Evolutionary conservation across 164 flowering plant genomes (phyloP).

Genomic region (Vitis vinifera): ASM3070453v1 NC_081811.1:3660001-3660500

Average conservation of each 20-base stretch:
- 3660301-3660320: constrained; percentile 68
- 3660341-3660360: constrained; percentile 59
- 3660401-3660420: neutral
- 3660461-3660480: neutral
- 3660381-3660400: neutral
- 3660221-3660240: constrained; percentile 24
- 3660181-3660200: constrained; percentile 1
- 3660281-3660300: constrained; percentile 58
- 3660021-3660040: too few species aligned
- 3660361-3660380: neutral
- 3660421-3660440: neutral
- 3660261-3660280: constrained; percentile 22
- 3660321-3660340: constrained; percentile 77
- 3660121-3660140: too few species aligned
- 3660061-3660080: too few species aligned
- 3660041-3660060: too few species aligned
- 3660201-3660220: constrained; percentile 18
- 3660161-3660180: too few species aligned
- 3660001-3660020: too few species aligned
- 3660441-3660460: neutral
- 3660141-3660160: too few species aligned
- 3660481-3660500: neutral
- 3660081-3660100: too few species aligned
- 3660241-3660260: constrained; percentile 25
- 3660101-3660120: too few species aligned